Evolutionary conservation across 257 asterid genomes (phyloP), one percentile per base, ranked within the genome.

Genomic region (Nicotiana noctiflora): DNA sequence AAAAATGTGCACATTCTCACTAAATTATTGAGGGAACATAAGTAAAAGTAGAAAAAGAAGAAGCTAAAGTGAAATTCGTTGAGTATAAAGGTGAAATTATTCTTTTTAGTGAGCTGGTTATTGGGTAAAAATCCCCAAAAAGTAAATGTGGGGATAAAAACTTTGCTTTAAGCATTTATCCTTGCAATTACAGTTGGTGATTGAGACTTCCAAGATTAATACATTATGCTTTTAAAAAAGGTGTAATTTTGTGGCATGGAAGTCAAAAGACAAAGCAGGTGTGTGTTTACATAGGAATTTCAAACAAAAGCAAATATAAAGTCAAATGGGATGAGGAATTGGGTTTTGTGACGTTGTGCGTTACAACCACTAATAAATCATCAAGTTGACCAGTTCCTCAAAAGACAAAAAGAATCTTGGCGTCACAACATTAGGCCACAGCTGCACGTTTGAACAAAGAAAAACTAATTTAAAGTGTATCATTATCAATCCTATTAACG

Each of bases 291-390:
- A 21, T 4, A 72, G 40, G 60, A 46, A 72, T 46, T 72, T 72
- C 78, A 72, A 72, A 49, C 59, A 46, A 46, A 72, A 49, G 34
- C 78, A 40, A 27, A 44, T 21, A 21, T 13, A 44, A 19, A 72
- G 78, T 72, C 60, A 72, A 72, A 46, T 46, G 4, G 23, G 8
- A 19, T 40, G 13, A 0, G 34, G 2, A 6, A 9, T 55, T 55
- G 21, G n/a, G 11, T 46, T 18, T 17, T 14, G 37, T 72, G 60
- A 21, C 6, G 61, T 55, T 55, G 61, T 55, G 61, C 61, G 61
- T 72, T 72, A 72, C 78, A 72, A 72, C 78, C 46, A 72, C 78
- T 72, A 46, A 72, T 56, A 46, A 57, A 72, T 46, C 1, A 72
- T 46, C 78, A 72, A 72, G 60, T 72, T 72, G 78, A 72, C 77